Base-by-base conservation (phyloP, 177 flowering plant genomes). In the Vitis hybrid region DNA sequence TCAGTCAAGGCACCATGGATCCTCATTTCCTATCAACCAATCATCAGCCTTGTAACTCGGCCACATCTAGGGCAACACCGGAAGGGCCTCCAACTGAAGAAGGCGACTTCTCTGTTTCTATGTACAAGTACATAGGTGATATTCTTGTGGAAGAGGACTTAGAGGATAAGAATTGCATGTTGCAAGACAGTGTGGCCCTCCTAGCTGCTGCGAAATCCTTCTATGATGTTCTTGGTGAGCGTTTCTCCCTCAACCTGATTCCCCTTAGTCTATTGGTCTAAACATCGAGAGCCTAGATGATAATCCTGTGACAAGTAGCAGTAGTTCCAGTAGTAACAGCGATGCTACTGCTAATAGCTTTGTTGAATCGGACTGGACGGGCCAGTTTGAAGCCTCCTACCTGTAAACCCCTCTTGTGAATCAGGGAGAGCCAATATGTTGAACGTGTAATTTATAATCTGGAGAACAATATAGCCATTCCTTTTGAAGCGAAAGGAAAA, bases 151-250 rank as follows among this genome's bases (percentile, higher is more conserved):
- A 85, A 48, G 83, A 79, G 50, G 77, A 79, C 33, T 48, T 82
- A 16, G 84, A 79, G 59, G 67, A 70, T 0, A 64, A 64, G 69
- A 70, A 79, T 12, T 76, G 81, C 58, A 74, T 76, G 80, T 68
- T 79, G 20, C 78, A 78, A 49, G 83, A 85, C 39, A 65, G 52
- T 45, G 51, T 73, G 48, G 84, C 85, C 51, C 81, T 87, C 0
- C 84, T 79, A 62, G 84, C 85, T n/a, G 77, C 89, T 15, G 87
- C 82, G 60, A 84, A 80, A 63, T 84, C 86, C 2, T 79, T 87
- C 60, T 76, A 83, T 61, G 86, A 85, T 55, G 81, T 71, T 6
- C 72, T 82, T 14, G 73, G 59, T 15, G 66, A 80, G 49, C 18
- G 3, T 64, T 70, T 45, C 73, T 77, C 3, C 58, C 74, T 19